Conservation (phyloP, 495 filamentous ascomycete species). For the Penicillium cinerascens region DNA sequence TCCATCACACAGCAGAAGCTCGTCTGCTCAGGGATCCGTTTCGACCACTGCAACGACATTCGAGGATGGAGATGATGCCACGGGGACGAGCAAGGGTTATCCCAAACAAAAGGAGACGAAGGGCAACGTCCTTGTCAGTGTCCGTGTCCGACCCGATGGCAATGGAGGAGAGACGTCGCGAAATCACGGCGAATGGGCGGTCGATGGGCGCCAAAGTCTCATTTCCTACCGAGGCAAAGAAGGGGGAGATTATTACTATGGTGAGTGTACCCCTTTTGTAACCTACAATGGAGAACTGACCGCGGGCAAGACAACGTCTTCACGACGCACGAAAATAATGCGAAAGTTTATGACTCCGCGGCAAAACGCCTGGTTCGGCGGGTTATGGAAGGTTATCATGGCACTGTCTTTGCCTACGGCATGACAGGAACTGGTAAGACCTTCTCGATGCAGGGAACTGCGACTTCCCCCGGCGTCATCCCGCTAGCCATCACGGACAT, state of each 20-base stretch:
- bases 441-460: slow-evolving; percentile 98
- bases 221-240: slow-evolving; percentile 84
- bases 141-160: slow-evolving; percentile 84
- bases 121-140: slow-evolving; percentile 94
- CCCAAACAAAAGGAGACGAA: slow-evolving; percentile 62
- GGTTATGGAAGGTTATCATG: slow-evolving; percentile 99
- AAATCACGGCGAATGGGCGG: slow-evolving; percentile 81
- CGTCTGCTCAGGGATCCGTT: slow-evolving; percentile 85
- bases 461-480: slow-evolving; percentile 94
- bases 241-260: slow-evolving; percentile 89
- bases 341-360: slow-evolving; percentile 86
- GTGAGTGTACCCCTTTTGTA: slow-evolving; percentile 43
- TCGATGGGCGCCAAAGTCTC: slow-evolving; percentile 79
- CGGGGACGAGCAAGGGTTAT: slow-evolving; percentile 30
- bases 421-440: slow-evolving; percentile 99
- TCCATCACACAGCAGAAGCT: slow-evolving; percentile 82
- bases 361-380: slow-evolving; percentile 92
- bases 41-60: slow-evolving; percentile 87
- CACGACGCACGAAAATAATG: slow-evolving; percentile 84
- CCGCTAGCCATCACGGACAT: slow-evolving; percentile 97
- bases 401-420: slow-evolving; percentile 97
- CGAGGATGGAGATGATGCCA: slow-evolving; percentile 55
- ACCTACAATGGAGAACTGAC: slow-evolving; percentile 1
- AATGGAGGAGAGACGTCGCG: slow-evolving; percentile 53
- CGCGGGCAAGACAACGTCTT: slow-evolving; percentile 81